A percentile compares a stretch with the other conserved stretches of the same genome.
phyloP scores from a whole-genome alignment of 805 yeast species.

The Zygosaccharomyces pseudorouxii region DNA sequence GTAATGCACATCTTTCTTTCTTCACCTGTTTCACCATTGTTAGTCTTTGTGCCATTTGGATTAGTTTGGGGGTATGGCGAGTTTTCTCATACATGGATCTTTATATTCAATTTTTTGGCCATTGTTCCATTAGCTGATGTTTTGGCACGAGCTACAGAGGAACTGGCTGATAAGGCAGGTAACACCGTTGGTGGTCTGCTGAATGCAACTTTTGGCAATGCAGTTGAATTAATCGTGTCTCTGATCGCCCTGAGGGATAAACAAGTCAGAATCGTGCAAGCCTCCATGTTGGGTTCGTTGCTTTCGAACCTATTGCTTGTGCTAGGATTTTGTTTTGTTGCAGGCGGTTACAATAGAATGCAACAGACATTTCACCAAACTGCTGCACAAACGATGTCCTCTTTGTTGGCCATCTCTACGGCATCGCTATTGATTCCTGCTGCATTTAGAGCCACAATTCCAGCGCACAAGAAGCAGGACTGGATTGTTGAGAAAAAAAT shows the following conservation, averaged over 20 bases:
- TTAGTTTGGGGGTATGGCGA: slow-evolving; percentile 60
- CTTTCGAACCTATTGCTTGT: slow-evolving; percentile 84
- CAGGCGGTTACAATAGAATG: slow-evolving; percentile 82
- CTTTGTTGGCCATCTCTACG: slow-evolving; percentile 85
- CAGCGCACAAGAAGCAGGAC: slow-evolving; percentile 36
- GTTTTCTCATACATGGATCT: slow-evolving; percentile 52
- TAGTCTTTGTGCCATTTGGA: slow-evolving; percentile 88
- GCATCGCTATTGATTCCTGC: slow-evolving; percentile 91
- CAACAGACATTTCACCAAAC: slow-evolving; percentile 92
- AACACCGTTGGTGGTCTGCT: slow-evolving; percentile 89
- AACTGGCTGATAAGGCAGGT: slow-evolving; percentile 80
- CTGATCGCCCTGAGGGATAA: slow-evolving; percentile 80
- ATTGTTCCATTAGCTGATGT: slow-evolving; percentile 90
- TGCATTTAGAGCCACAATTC: slow-evolving; percentile 84
- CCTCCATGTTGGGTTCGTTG: slow-evolving; percentile 94
- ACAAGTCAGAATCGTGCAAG: slow-evolving; percentile 92
- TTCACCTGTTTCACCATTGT: slow-evolving; percentile 69
- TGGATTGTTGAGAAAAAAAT: slow-evolving; percentile 42
- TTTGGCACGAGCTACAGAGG: slow-evolving; percentile 90
- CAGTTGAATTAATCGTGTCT: slow-evolving; percentile 93
- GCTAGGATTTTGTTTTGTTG: slow-evolving; percentile 90
- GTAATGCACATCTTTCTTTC: slow-evolving; percentile 39
- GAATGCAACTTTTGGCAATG: slow-evolving; percentile 97
- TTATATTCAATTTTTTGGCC: slow-evolving; percentile 77
- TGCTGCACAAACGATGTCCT: slow-evolving; percentile 96